Base-by-base conservation (phyloP, 78 protist species). In the slime mould (Dictyostelium discoideum) region DNA sequence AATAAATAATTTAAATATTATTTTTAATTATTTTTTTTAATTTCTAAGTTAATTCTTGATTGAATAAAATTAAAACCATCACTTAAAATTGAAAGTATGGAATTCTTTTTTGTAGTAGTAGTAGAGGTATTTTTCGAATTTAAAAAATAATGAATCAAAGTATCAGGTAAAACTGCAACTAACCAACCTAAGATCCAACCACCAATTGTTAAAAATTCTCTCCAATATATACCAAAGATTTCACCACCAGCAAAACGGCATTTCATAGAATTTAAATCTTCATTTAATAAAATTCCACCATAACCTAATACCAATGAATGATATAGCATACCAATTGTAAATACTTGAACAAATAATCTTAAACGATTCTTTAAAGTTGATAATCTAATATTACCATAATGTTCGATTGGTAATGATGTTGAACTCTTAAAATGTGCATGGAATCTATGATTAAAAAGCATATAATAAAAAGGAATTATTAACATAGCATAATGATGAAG, bases 221-320 rank as follows among this genome's bases (percentile, higher is more conserved):
- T 40, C 95, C 95, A 90, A 14, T 39, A 73, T 14, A 82, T 82
- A 65, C 88, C 95, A 72, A 90, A 90, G 3, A 90, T 82, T 26
- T 90, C 95, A 37, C 95, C 95, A 83, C 95, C 95, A 4, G 74
- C 16, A 44, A 90, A 90, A 46, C 95, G 48, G 39, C 95, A 90
- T 32, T 83, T 72, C 76, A 90, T 60, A 46, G 95, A 24, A 39
- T 90, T 86, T 60, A 90, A 90, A 73, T 90, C 95, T 39, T 90
- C 95, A 37, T 90, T 72, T 2, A 90, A 50, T 10, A 40, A 82
- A 10, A 90, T 32, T 13, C 88, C 87, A 10, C 73, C 29, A 48
- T 37, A 26, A n/a, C 86, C 84, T 2, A 90, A 24, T 5, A 90
- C 50, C 20, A 69, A 29, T 22, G 95, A 32, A 50, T 90, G 95